Evolutionary conservation across 2,329 filamentous ascomycete species (phyloP).

Genomic region (Diaporthe aspalathi): DNA sequence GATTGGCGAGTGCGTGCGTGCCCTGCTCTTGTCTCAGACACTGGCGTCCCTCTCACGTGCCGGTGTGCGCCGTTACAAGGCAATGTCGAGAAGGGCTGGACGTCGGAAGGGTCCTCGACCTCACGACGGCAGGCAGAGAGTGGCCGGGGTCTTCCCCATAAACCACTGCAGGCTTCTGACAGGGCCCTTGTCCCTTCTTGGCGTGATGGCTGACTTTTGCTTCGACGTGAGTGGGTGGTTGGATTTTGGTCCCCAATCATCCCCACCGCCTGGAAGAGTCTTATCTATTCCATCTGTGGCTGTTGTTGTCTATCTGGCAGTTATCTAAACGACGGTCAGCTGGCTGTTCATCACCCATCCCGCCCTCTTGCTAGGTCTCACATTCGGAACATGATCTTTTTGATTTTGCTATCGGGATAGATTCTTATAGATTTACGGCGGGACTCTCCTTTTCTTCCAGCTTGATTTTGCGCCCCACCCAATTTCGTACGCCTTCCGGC

Average conservation of each 20-base stretch:
- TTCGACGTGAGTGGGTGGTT: conserved; percentile 26
- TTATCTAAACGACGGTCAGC: conserved; percentile 33
- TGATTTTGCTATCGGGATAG: background rate
- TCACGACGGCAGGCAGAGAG: background rate
- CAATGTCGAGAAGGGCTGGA: conserved; percentile 2
- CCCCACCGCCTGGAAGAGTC: conserved; percentile 10
- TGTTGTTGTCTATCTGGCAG: conserved; percentile 24
- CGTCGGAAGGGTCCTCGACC: conserved; percentile 5
- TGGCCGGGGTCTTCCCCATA: conserved; percentile 32
- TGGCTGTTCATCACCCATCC: conserved; percentile 1
- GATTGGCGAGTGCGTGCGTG: conserved; percentile 15
- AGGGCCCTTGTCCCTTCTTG: conserved; percentile 1
- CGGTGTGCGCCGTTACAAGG: background rate
- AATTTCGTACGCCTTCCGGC: background rate
- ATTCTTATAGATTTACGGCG: conserved; percentile 12
- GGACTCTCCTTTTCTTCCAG: background rate
- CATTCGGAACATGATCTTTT: conserved; percentile 21
- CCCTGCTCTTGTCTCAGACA: conserved; percentile 23
- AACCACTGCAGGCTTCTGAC: conserved; percentile 11
- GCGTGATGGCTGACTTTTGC: conserved; percentile 13
- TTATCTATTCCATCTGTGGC: conserved; percentile 36
- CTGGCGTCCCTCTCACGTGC: background rate
- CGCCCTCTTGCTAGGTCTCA: conserved; percentile 7
- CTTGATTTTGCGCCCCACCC: background rate
- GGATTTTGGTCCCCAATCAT: background rate